Evolutionary conservation across 805 yeast species (phyloP), one percentile per base, ranked within the genome.

Genomic region (Saccharomyces jurei): DNA sequence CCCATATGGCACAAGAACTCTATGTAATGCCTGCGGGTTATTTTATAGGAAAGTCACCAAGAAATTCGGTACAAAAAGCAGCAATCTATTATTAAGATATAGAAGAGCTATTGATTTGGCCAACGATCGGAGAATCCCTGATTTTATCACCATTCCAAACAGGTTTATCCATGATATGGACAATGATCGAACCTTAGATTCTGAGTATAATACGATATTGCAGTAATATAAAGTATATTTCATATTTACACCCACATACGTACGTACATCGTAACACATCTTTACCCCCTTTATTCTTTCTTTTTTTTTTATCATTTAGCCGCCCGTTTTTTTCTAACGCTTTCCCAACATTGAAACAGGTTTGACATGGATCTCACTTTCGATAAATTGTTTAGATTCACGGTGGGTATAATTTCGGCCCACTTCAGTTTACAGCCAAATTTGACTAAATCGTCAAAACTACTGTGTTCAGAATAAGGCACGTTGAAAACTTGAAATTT

Each of bases 401-500:
- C 99, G 0, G 99, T 94, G 0, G 97, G 94, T 8, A 90, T 81
- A 13, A 89, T 78, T 46, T 75, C 63, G 0, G 70, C 70, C 58
- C 81, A 78, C 6, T 77, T 68, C 46, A 89, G 60, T 25, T 77
- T 70, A 2, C 78, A 71, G 25, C 85, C 79, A 64, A 92, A 88
- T 53, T 78, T 76, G 11, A 84, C 76, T 41, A 94, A 74, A 63
- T 94, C 99, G 41, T 86, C 73, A 63, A 83, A 92, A 54, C 96
- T 88, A 10, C 96, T 89, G 71, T 94, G 99, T 65, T 94, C 99
- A 63, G 95, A 86, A 64, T 94, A 94, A 0, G 99, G 98, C 1
- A 91, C 80, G 10, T 78, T 69, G 60, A 84, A 83, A 0, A 82
- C 73, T 49, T 82, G 78, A 51, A 74, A 68, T 46, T 68, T 60